Evolutionary conservation across 352 stramenopile species (phyloP).

Genomic region (Phytophthora pluvialis): DNA sequence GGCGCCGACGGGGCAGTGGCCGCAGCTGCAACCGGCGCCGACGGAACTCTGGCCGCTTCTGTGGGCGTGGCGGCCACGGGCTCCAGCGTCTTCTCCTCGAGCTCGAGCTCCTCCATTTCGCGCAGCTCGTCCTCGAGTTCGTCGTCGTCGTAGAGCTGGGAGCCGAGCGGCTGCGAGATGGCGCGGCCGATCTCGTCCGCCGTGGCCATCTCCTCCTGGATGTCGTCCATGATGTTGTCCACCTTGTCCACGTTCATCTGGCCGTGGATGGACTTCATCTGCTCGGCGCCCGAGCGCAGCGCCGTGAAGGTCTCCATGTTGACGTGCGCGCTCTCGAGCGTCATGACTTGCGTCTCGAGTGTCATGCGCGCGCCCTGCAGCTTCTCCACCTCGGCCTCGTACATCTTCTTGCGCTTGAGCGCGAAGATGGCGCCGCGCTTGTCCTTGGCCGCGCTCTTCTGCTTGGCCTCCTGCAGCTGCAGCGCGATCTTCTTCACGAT

Average conservation of each 20-base stretch:
- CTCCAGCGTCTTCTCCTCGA: constrained; percentile 89
- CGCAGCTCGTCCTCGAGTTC: constrained; percentile 95
- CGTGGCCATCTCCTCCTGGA: constrained; percentile 97
- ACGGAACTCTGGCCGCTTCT: constrained; percentile 30
- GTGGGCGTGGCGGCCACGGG: constrained; percentile 37
- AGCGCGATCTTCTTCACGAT: constrained; percentile 97
- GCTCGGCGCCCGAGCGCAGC: constrained; percentile 91
- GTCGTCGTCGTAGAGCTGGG: constrained; percentile 93
- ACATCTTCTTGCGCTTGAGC: constrained; percentile 99
- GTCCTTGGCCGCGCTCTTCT: constrained; percentile 96
- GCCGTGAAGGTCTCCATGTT: constrained; percentile 98
- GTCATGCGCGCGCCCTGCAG: constrained; percentile 97
- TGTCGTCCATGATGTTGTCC: constrained; percentile 98
- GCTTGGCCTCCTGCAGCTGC: constrained; percentile 95
- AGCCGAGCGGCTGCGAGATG: constrained; percentile 94
- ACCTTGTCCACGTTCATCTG: constrained; percentile 97
- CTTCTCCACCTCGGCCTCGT: constrained; percentile 98
- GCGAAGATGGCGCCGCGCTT: constrained; percentile 98
- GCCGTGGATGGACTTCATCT: constrained; percentile 96
- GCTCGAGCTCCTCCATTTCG: constrained; percentile 92
- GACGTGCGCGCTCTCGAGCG: constrained; percentile 91
- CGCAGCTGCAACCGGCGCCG: constrained; percentile 30
- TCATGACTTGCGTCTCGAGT: constrained; percentile 94
- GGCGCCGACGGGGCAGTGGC: constrained; percentile 34
- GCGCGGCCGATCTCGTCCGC: constrained; percentile 94